A percentile compares a stretch with the other conserved stretches of the same genome.
Evolutionary conservation across 306 rosid genomes (phyloP).

Genomic region (Cicer judaicum): DNA sequence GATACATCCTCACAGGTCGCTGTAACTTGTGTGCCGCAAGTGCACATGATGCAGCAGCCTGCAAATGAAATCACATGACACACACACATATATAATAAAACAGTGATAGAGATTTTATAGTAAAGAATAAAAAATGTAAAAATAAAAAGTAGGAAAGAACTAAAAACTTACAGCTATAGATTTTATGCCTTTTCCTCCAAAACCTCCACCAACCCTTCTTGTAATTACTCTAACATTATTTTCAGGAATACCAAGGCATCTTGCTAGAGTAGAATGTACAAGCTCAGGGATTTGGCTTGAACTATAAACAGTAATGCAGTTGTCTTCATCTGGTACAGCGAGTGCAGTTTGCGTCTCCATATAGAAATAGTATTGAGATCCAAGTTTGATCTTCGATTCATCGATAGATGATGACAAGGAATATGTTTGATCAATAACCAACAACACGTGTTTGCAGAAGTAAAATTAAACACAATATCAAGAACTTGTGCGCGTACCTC

Average conservation of each 20-base stretch:
- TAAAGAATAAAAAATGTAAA: background rate
- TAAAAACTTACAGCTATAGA: conserved; percentile 66
- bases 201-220: conserved; percentile 93
- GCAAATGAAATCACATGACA: conserved; percentile 29
- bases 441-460: conserved; percentile 23
- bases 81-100: background rate
- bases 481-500: conserved; percentile 54
- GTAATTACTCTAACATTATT: conserved; percentile 88
- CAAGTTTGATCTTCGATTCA: conserved; percentile 71
- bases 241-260: conserved; percentile 76
- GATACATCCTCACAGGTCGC: conserved; percentile 72
- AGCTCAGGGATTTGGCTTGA: conserved; percentile 67
- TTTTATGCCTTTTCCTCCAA: conserved; percentile 73
- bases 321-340: conserved; percentile 94
- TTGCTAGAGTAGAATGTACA: conserved; percentile 64
- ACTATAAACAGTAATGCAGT: conserved; percentile 76
- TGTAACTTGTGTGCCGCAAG: conserved; percentile 77
- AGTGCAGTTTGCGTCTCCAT: conserved; percentile 92
- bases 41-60: conserved; percentile 84
- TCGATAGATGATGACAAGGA: conserved; percentile 20
- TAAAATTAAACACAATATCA: conserved; percentile 19
- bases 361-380: conserved; percentile 89
- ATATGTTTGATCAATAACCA: conserved; percentile 11
- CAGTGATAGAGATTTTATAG: conserved; percentile 2
- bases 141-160: background rate